Conservation (phyloP, 1,284 basidiomycete genomes). For the Flammula alnicola region DNA sequence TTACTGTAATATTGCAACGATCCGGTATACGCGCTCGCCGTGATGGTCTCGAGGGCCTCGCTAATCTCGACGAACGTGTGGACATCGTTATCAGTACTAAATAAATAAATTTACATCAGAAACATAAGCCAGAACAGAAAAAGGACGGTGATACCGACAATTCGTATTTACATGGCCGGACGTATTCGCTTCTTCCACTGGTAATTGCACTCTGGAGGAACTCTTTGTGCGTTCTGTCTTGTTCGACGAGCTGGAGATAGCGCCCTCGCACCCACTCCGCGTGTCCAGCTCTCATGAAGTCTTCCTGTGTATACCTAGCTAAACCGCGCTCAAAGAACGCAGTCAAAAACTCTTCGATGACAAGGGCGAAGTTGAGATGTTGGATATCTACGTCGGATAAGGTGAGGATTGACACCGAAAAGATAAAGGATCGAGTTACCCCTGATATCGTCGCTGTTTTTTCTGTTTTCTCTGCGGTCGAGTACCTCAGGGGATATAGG, state of each 20-base stretch:
- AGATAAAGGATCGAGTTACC: no score
- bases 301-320: constrained; percentile 46
- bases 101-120: neutral
- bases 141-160: constrained; percentile 47
- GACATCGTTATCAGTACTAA: constrained; percentile 53
- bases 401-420: no score
- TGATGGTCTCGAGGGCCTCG: constrained; percentile 62
- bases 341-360: constrained; percentile 72
- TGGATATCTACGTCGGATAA: constrained; percentile 34
- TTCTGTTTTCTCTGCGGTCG: no score
- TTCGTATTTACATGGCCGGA: constrained; percentile 59
- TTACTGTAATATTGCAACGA: constrained; percentile 49
- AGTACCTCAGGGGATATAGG: no score
- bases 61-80: constrained; percentile 56
- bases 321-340: constrained; percentile 61
- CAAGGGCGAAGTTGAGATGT: constrained; percentile 64
- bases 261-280: constrained; percentile 53
- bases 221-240: constrained; percentile 56
- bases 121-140: neutral
- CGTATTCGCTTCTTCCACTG: constrained; percentile 47
- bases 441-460: no score
- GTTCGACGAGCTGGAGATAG: constrained; percentile 56
- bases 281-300: constrained; percentile 59
- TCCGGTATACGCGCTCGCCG: constrained; percentile 53
- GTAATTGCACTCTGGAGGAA: constrained; percentile 50